These are phyloP conservation scores for Hsuehochloa calcarea DNA, from an alignment of 176 grass and related monocot genomes.

Conservation along the genomic window DNA sequence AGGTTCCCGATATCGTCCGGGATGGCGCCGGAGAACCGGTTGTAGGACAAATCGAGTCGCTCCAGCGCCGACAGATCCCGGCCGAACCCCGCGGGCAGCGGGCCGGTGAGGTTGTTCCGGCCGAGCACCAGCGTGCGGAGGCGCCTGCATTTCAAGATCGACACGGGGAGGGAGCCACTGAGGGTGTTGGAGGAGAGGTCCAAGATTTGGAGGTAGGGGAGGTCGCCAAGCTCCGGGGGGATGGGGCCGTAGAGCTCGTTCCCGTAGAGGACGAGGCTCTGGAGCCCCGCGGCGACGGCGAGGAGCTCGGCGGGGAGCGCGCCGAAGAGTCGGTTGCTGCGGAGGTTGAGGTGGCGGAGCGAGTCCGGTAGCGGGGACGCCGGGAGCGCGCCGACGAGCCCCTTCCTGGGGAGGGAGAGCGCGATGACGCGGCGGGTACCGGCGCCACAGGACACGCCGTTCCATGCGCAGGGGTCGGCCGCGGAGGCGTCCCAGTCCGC, in stretches of 20 bases:
- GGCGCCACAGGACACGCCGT: constrained; percentile 58
- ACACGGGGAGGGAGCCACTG: constrained; percentile 55
- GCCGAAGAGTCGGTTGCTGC: constrained; percentile 62
- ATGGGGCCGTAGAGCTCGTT: constrained; percentile 65
- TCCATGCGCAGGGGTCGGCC: constrained; percentile 78
- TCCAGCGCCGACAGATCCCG: constrained; percentile 46
- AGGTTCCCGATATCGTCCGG: constrained; percentile 69
- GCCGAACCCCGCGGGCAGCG: constrained; percentile 53
- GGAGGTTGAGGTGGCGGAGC: constrained; percentile 87
- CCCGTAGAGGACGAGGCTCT: constrained; percentile 78
- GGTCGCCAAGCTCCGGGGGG: constrained; percentile 58
- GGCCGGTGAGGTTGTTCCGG: constrained; percentile 61
- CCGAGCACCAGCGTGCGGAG: constrained; percentile 63
- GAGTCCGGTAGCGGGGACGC: constrained; percentile 43
- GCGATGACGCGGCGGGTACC: constrained; percentile 48
- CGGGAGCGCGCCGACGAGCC: constrained; percentile 51
- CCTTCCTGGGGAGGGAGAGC: constrained; percentile 65
- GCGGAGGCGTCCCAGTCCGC: constrained; percentile 64
- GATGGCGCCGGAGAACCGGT: constrained; percentile 56
- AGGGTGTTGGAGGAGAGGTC: constrained; percentile 80
- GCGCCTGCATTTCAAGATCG: constrained; percentile 64
- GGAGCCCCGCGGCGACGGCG: constrained; percentile 36
- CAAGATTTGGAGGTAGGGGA: constrained; percentile 76
- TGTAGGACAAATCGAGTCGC: constrained; percentile 81
- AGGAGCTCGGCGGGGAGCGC: constrained; percentile 41